These are phyloP conservation scores for Pharus latifolius DNA, from an alignment of 176 grass and related monocot genomes.

Conservation along the genomic window DNA sequence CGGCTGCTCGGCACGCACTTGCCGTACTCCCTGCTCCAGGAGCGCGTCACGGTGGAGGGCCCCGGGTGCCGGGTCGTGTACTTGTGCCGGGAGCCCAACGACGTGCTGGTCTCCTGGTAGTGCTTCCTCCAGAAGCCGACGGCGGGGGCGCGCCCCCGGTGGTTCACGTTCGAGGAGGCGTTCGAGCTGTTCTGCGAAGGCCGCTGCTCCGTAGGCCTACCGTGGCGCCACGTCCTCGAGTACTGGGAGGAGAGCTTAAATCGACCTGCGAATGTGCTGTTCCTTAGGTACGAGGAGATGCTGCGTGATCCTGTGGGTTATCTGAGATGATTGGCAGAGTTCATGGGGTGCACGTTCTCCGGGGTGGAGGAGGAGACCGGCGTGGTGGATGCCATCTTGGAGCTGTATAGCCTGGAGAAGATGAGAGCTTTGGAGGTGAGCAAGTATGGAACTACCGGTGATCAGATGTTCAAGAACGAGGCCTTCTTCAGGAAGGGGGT, in stretches of 20 bases:
- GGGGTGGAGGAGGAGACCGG: background rate
- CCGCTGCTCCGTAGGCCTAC: background rate
- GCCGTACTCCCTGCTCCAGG: constrained; percentile 1
- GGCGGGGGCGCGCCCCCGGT: background rate
- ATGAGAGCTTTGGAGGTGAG: background rate
- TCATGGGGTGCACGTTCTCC: constrained; percentile 1
- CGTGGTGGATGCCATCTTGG: background rate
- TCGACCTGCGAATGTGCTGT: background rate
- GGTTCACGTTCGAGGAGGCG: background rate
- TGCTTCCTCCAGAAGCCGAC: background rate
- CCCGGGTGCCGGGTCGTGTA: background rate
- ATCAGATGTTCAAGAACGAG: background rate
- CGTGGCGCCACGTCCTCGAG: constrained; percentile 10
- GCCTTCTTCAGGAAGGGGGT: background rate
- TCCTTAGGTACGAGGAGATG: constrained; percentile 20
- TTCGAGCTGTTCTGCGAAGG: background rate
- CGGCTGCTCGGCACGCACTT: background rate
- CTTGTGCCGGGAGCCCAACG: constrained; percentile 19
- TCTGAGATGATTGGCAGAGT: constrained; percentile 1
- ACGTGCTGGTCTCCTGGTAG: background rate
- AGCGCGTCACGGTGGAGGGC: background rate
- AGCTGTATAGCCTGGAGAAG: background rate
- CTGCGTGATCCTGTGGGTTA: background rate
- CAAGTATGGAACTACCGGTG: background rate
- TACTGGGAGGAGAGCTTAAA: background rate